Base-by-base conservation (phyloP, 371 early-diverging fungal species). In the Rhizopus sp. region DNA sequence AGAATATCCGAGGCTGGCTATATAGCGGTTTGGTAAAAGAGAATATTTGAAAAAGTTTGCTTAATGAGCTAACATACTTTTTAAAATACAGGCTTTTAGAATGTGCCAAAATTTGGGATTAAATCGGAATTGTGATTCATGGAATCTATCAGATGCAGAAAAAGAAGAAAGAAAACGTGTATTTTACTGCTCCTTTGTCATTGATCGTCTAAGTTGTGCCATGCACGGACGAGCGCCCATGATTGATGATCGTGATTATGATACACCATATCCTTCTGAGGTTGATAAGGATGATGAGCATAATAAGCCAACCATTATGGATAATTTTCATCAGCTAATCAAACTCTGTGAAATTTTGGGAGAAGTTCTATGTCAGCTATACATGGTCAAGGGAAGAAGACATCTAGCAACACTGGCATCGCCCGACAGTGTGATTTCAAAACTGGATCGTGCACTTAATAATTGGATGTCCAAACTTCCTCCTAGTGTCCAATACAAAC, bases 81-180 rank as follows among this genome's bases (percentile, higher is more conserved):
- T 41, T 30, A 50, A 57, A 35, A 23, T 35, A 23, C 57, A 78
- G 79, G 85, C 86, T 2, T 75, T 81, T 48, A 72, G 85, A 7
- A 84, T 87, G 85, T 73, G 81, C n/a, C 82, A 85, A 60, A 82
- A 83, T 15, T 59, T 87, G 6, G 86, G 86, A 8, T 55, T 87
- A 16, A 78, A 87, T 64, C 63, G 78, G 52, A 81, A 86, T 37
- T 80, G 78, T 17, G 79, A 84, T 38, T 71, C 64, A 31, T 84
- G 82, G 75, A 63, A 72, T 9, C 56, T 82, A 32, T 64, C 78
- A n/a, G 66, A 63, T 31, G 53, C 68, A 8, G 78, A 82, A 69
- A 75, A 76, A 48, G 85, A 85, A 59, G 66, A 81, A 41, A 68
- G 82, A 53, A 85, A 81, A 57, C 73, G 85, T 7, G 76, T 73